Evolutionary conservation across 2,329 filamentous ascomycete species (phyloP).

Genomic region (Fonsecaea erecta): DNA sequence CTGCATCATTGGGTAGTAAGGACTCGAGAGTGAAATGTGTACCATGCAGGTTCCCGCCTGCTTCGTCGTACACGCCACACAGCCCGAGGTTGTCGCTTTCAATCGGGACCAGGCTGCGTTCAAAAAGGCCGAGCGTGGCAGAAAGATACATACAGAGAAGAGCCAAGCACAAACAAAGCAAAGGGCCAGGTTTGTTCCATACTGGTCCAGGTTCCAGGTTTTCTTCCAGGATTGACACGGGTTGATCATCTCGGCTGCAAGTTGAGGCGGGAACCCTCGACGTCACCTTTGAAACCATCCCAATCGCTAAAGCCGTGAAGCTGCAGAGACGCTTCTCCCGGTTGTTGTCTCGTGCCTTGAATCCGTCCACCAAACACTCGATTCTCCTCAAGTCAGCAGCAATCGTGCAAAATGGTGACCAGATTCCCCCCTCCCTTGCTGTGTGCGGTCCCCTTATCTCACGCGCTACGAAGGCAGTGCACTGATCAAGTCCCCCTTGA

Average conservation of each 20-base stretch:
- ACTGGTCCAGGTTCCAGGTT: background rate
- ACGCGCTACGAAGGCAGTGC: background rate
- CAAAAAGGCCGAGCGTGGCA: background rate
- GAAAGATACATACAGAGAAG: background rate
- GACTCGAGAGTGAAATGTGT: slow-evolving; percentile 19
- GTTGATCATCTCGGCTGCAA: background rate
- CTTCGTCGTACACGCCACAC: slow-evolving; percentile 3
- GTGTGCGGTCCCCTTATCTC: background rate
- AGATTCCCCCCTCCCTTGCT: background rate
- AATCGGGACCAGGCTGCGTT: background rate
- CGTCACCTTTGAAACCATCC: slow-evolving; percentile 20
- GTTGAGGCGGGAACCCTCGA: slow-evolving; percentile 6
- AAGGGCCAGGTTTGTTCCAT: background rate
- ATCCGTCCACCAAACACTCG: background rate
- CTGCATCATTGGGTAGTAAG: background rate
- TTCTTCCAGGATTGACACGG: background rate
- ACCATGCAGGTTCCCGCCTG: slow-evolving; percentile 10
- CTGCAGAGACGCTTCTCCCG: background rate
- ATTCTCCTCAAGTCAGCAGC: background rate
- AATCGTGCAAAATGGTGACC: background rate
- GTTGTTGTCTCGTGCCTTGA: background rate
- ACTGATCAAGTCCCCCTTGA: background rate
- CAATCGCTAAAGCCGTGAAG: slow-evolving; percentile 10
- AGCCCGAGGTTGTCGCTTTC: slow-evolving; percentile 8
- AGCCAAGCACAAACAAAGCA: background rate